Evolutionary conservation across 1,284 basidiomycete species (phyloP).

Genomic region (Cronartium quercuum): DNA sequence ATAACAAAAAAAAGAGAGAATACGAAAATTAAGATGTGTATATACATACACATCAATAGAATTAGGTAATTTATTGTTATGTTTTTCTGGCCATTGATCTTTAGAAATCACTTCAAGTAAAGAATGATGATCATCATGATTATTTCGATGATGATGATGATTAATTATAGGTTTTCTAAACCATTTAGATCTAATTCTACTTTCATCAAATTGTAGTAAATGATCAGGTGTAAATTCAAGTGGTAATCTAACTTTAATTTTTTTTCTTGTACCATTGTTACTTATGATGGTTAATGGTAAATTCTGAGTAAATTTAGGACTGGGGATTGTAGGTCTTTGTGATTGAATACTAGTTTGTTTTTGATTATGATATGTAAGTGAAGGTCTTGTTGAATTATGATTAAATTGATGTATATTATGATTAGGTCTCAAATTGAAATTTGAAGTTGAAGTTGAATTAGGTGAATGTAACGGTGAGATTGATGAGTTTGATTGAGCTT

Average conservation of each 20-base stretch:
- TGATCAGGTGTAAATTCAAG: conserved; percentile 29
- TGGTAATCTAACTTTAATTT: conserved; percentile 34
- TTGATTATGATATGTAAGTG: not conserved
- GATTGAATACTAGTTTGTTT: not conserved
- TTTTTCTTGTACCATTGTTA: conserved; percentile 4
- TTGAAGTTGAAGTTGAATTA: not conserved
- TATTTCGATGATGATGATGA: not conserved
- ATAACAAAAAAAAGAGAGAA: not conserved
- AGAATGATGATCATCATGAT: not conserved
- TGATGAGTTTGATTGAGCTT: not conserved
- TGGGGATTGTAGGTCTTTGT: not conserved
- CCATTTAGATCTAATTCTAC: conserved; percentile 27
- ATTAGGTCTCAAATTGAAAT: not conserved
- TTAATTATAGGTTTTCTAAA: not conserved
- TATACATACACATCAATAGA: conserved; percentile 35
- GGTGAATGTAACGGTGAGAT: not conserved
- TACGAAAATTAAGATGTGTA: not conserved
- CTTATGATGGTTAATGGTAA: not conserved
- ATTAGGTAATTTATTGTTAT: not conserved
- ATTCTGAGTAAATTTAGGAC: too few relatives aligned
- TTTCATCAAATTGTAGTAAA: conserved; percentile 12
- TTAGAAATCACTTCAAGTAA: not conserved
- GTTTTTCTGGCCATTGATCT: conserved; percentile 1
- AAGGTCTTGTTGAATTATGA: not conserved
- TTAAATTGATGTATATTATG: not conserved